A percentile compares a stretch with the other conserved stretches of the same genome.
Evolutionary conservation across 768 basidiomycete genomes (phyloP).

Genomic region (Chalciporus chontae): DNA sequence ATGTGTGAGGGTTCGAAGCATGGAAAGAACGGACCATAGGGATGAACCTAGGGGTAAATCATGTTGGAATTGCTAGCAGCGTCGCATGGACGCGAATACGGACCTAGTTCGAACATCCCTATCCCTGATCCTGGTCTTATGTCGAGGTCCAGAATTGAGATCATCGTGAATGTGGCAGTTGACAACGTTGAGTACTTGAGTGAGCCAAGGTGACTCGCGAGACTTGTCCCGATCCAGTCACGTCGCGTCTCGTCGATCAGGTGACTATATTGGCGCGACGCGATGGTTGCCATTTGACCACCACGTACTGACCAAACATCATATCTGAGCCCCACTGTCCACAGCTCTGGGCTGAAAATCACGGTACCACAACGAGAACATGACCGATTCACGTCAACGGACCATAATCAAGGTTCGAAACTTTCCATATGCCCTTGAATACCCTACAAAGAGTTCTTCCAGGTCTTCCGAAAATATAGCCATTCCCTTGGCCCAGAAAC

Average conservation of each 20-base stretch:
- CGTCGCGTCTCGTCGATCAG: no score
- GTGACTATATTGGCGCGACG: neutral
- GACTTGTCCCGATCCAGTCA: slow-evolving; percentile 15
- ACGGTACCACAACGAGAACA: slow-evolving; percentile 8
- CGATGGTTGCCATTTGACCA: neutral
- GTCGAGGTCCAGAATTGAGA: slow-evolving; percentile 70
- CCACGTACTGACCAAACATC: neutral
- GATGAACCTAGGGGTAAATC: slow-evolving; percentile 54
- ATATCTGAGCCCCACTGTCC: neutral
- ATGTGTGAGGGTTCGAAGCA: slow-evolving; percentile 60
- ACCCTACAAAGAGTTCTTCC: slow-evolving; percentile 1
- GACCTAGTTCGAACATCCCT: slow-evolving; percentile 77
- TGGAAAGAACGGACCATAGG: slow-evolving; percentile 73
- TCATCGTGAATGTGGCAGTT: slow-evolving; percentile 40
- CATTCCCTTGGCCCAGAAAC: slow-evolving; percentile 83
- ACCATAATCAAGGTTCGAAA: slow-evolving; percentile 41
- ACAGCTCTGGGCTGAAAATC: neutral
- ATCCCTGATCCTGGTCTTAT: slow-evolving; percentile 72
- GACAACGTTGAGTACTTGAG: no score
- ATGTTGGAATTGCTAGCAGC: neutral
- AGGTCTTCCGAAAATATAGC: slow-evolving; percentile 88
- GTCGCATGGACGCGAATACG: slow-evolving; percentile 1
- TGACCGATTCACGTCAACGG: slow-evolving; percentile 39
- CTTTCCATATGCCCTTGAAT: neutral
- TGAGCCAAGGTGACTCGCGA: neutral